These are phyloP conservation scores for Trichosporon inkin DNA, from an alignment of 1,284 basidiomycete genomes.

Conservation along the genomic window DNA sequence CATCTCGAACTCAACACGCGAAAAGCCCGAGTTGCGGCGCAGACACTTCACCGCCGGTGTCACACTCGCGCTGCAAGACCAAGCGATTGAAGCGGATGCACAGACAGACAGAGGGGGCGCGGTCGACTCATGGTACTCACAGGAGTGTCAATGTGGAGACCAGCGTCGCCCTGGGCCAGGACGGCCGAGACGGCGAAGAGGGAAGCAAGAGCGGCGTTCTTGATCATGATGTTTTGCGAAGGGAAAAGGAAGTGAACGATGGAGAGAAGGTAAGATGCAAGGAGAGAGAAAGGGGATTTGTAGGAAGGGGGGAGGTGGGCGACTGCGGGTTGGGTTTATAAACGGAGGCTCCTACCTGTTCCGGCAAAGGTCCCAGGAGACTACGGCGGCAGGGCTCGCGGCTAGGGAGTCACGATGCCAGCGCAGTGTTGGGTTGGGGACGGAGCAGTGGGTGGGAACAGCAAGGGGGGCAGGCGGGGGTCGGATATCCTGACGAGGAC, in stretches of 20 bases:
- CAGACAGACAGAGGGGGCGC: background rate
- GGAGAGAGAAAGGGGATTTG: background rate
- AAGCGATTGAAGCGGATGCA: background rate
- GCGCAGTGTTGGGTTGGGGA: too few relatives aligned
- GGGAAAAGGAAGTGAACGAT: constrained; percentile 3
- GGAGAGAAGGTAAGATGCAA: constrained; percentile 8
- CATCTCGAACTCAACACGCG: too few relatives aligned
- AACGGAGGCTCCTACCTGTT: background rate
- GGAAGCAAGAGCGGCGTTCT: constrained; percentile 8
- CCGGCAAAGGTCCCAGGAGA: background rate
- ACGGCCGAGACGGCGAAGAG: constrained; percentile 20
- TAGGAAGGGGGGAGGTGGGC: constrained; percentile 1
- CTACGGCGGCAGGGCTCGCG: background rate
- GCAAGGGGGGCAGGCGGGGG: too few relatives aligned
- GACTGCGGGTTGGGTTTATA: constrained; percentile 7
- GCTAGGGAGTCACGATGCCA: too few relatives aligned
- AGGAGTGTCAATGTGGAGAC: constrained; percentile 16
- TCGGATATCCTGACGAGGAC: too few relatives aligned
- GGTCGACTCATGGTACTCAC: constrained; percentile 24
- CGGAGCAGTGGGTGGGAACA: too few relatives aligned
- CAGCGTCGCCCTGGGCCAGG: constrained; percentile 18
- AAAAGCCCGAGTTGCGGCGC: too few relatives aligned
- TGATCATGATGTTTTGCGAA: constrained; percentile 10
- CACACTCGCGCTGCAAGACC: too few relatives aligned
- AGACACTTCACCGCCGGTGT: too few relatives aligned